Evolutionary conservation across 2,329 filamentous ascomycete species (phyloP), one percentile per base, ranked within the genome.

Genomic region (Colletotrichum australisinense): DNA sequence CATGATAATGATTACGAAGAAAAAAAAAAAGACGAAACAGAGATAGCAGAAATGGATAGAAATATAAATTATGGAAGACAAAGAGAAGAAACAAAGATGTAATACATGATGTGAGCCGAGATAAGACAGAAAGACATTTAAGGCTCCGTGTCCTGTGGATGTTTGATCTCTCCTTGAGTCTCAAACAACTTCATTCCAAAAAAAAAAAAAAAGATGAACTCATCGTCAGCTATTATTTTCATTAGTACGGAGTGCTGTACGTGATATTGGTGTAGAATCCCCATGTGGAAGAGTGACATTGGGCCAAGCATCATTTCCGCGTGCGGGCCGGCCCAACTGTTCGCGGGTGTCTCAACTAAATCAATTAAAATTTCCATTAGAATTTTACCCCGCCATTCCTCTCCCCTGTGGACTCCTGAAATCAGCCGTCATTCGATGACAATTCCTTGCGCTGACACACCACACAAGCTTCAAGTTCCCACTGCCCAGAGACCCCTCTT

Each of bases 271-370:
- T 7, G 16, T 0, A 42, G 14, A 42, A 42, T 42, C 16, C 16
- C 38, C 16, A 42, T 42, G 42, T 49, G 42, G 42, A n/a, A 49
- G 42, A 55, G 35, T 46, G 65, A 64, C 58, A 38, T 64, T 42
- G 55, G 46, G 46, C 32, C 62, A 28, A 57, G 60, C 60, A 73
- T 71, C 60, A 66, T 71, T 66, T 73, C 56, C 22, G 62, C 22
- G 38, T 24, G 71, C 67, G 67, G 67, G 71, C 71, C 71, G 71
- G 56, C 56, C 56, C 71, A 71, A 38, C 14, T 57, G 56, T 46
- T 46, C 42, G 35, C 65, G 56, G 60, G 35, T 73, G 71, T 73
- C 62, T 73, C 71, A 71, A 66, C 70, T 73, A 71, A 24, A 73
- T 66, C 67, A 65, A 52, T 49, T 66, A 9, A 57, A 73, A 52